A percentile compares a stretch with the other conserved stretches of the same genome.
phyloP scores from a whole-genome alignment of 2,329 filamentous ascomycete species.

The Colletotrichum cordylinicola region DNA sequence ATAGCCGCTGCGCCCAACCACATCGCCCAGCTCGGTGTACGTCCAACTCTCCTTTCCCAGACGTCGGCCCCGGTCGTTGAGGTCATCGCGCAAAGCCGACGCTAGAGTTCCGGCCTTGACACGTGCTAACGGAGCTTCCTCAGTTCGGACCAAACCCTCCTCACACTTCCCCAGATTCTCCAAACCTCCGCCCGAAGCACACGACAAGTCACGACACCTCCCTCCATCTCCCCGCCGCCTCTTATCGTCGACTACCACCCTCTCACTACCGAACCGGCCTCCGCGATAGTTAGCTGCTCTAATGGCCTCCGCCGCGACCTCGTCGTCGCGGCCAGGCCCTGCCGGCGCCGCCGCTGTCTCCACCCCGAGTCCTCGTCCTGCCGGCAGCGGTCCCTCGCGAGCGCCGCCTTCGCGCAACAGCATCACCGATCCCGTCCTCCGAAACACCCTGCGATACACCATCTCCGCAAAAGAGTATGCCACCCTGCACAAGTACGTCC shows the following conservation, averaged over 20 bases:
- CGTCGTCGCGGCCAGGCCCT: slow-evolving; percentile 20
- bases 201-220: not conserved
- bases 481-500: slow-evolving; percentile 80
- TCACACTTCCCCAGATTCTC: not conserved
- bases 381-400: slow-evolving; percentile 5
- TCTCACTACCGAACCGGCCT: not conserved
- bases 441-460: slow-evolving; percentile 86
- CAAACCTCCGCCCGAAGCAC: not conserved
- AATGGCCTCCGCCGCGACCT: slow-evolving; percentile 19
- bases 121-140: slow-evolving; percentile 14
- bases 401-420: slow-evolving; percentile 22
- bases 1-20: not conserved
- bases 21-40: not conserved
- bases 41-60: not conserved
- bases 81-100: not conserved
- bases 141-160: slow-evolving; percentile 2
- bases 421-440: slow-evolving; percentile 71
- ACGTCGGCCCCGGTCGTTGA: not conserved
- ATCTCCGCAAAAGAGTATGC: slow-evolving; percentile 87
- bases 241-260: not conserved
- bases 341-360: not conserved
- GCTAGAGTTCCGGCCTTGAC: not conserved
- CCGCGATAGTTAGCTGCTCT: not conserved
- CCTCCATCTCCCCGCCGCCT: not conserved
- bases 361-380: slow-evolving; percentile 7